Evolutionary conservation across 1,284 basidiomycete species (phyloP), one percentile per base, ranked within the genome.

Genomic region (Meripilus lineatus): DNA sequence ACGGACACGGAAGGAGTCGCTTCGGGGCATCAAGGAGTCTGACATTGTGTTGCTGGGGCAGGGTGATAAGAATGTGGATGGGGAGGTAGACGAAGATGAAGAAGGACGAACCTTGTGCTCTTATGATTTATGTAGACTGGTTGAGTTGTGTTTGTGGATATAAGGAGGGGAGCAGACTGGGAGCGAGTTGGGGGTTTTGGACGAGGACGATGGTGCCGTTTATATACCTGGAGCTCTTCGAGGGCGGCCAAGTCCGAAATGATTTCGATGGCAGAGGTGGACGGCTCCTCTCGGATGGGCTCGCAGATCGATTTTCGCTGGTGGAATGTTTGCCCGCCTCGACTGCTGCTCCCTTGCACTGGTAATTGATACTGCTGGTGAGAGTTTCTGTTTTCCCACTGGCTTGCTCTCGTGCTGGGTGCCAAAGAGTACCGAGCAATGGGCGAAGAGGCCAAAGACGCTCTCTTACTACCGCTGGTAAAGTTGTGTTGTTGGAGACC

Each of bases 1-100:
- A 50, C 84, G 75, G 47, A 75, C 74, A 54, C 83, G 78, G 74
- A 81, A 71, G 49, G 78, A 73, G 50, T 84, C 79, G 58, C 65
- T 66, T 53, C 75, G 71, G 47, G 81, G 80, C 64, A 79, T 71
- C 40, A 84, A 70, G 38, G 71, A 75, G 50, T 72, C 63, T 46
- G 50, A 41, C 47, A 50, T 44, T 57, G 50, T 79, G 80, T 80
- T 51, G 66, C 71, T 21, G 48, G 47, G 38, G 57, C 57, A 58
- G 46, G 47, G 4, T 32, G 35, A 42, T 45, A 42, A 37, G 36
- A 35, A 49, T 42, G 43, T 7, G 47, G 24, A 33, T 38, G 23
- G 18, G 8, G 41, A 23, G 25, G 22, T 26, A 34, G 42, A 32
- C 33, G 35, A 51, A 46, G 44, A 43, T 32, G n/a, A n/a, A n/a